A percentile compares a stretch with the other conserved stretches of the same genome.
Conservation (phyloP, 1,284 basidiomycete species). For the Naganishia albida region DNA sequence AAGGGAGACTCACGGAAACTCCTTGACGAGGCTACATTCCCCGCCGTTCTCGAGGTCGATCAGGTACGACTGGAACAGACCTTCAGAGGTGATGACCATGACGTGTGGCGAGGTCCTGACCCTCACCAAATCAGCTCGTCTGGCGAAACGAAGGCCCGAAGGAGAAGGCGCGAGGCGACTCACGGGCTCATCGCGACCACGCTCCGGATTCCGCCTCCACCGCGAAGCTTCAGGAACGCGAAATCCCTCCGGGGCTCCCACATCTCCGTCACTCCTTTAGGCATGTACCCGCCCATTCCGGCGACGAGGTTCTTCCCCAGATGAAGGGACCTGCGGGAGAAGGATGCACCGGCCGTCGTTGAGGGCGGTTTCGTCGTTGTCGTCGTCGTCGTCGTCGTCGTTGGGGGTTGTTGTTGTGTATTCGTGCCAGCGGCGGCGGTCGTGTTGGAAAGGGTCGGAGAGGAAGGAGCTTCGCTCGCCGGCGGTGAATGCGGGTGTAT, state of each 20-base stretch:
- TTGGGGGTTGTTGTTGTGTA: slow-evolving; percentile 1
- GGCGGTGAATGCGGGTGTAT: slow-evolving; percentile 30
- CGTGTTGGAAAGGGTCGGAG: slow-evolving; percentile 30
- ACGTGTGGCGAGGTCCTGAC: slow-evolving; percentile 87
- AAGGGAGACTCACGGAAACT: slow-evolving; percentile 63
- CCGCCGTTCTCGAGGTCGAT: slow-evolving; percentile 96
- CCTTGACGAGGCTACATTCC: slow-evolving; percentile 91
- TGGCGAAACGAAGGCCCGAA: neutral
- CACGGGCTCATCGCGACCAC: slow-evolving; percentile 84
- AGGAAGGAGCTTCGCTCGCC: slow-evolving; percentile 31
- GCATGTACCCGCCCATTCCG: slow-evolving; percentile 85
- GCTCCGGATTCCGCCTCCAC: slow-evolving; percentile 64
- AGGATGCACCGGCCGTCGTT: slow-evolving; percentile 42
- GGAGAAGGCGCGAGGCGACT: slow-evolving; percentile 46
- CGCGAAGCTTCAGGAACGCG: slow-evolving; percentile 86
- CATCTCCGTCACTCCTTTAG: slow-evolving; percentile 87
- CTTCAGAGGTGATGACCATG: slow-evolving; percentile 94
- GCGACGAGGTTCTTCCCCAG: slow-evolving; percentile 77
- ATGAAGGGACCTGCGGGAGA: slow-evolving; percentile 66
- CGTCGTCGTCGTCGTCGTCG: no score
- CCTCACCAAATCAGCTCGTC: neutral
- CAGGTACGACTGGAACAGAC: slow-evolving; percentile 91
- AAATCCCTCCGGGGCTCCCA: slow-evolving; percentile 98
- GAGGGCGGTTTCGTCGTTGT: slow-evolving; percentile 27
- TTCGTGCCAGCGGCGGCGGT: neutral